Evolutionary conservation across 2,329 filamentous ascomycete species (phyloP).

Genomic region (Sporothrix sp.): DNA sequence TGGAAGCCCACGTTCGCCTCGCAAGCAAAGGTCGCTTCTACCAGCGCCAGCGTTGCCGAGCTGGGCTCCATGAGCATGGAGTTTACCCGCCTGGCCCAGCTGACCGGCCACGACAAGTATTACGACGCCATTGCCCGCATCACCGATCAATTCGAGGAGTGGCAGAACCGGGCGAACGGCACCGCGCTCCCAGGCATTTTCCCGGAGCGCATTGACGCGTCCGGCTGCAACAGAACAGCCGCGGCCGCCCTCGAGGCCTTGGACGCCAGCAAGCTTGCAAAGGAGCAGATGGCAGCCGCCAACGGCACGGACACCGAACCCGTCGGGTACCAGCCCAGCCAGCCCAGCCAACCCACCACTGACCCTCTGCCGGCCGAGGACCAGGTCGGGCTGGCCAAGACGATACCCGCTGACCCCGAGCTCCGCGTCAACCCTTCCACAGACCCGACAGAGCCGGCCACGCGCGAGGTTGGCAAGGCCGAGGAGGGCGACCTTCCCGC

Average conservation of each 20-base stretch:
- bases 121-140: slow-evolving; percentile 85
- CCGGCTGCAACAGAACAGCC: slow-evolving; percentile 60
- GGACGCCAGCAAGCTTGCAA: slow-evolving; percentile 25
- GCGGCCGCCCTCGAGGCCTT: slow-evolving; percentile 22
- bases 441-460: slow-evolving; percentile 19
- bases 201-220: slow-evolving; percentile 66
- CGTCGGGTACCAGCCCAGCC: slow-evolving; percentile 23
- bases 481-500: slow-evolving; percentile 1
- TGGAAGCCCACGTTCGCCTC: slow-evolving; percentile 60
- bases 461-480: slow-evolving; percentile 13
- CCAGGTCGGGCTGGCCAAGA: slow-evolving; percentile 12
- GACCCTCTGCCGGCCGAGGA: background rate
- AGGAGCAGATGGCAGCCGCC: slow-evolving; percentile 27
- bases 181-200: slow-evolving; percentile 71
- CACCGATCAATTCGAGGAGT: slow-evolving; percentile 66
- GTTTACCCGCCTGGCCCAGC: slow-evolving; percentile 78
- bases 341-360: slow-evolving; percentile 6
- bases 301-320: slow-evolving; percentile 17
- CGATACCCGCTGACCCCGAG: slow-evolving; percentile 21
- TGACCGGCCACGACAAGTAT: slow-evolving; percentile 72
- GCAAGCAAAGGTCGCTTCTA: slow-evolving; percentile 52
- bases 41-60: slow-evolving; percentile 53
- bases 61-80: slow-evolving; percentile 75
- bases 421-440: slow-evolving; percentile 21
- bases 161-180: slow-evolving; percentile 50